Percentiles rank a stretch among this genome's conserved stretches.
Evolutionary conservation across 805 yeast genomes (phyloP).

Genomic region (Jamesozyma spencerorum): DNA sequence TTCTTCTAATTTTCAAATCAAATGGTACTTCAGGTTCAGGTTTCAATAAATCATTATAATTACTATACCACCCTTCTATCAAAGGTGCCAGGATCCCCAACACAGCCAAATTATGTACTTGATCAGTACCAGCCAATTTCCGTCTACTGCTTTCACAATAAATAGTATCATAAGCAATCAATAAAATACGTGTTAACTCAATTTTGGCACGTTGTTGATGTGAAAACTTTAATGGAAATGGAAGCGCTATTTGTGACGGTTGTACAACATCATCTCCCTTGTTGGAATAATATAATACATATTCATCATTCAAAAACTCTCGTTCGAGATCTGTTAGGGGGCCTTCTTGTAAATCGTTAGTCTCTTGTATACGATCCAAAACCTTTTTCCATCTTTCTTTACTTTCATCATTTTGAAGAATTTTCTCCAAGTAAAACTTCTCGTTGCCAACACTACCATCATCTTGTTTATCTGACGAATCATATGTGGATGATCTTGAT

Average conservation of each 20-base stretch:
- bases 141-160: slow-evolving; percentile 55
- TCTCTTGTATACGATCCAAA: slow-evolving; percentile 9
- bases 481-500: not conserved
- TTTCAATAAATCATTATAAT: slow-evolving; percentile 46
- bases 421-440: slow-evolving; percentile 24
- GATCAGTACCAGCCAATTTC: slow-evolving; percentile 34
- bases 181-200: slow-evolving; percentile 67
- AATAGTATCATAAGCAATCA: slow-evolving; percentile 74
- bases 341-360: slow-evolving; percentile 5
- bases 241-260: slow-evolving; percentile 6
- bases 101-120: slow-evolving; percentile 60
- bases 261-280: slow-evolving; percentile 6
- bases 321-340: slow-evolving; percentile 18
- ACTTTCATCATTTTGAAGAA: slow-evolving; percentile 17
- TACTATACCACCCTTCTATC: slow-evolving; percentile 67
- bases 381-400: slow-evolving; percentile 21
- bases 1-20: slow-evolving; percentile 17
- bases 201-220: slow-evolving; percentile 63
- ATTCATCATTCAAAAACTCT: slow-evolving; percentile 30
- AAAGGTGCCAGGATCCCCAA: slow-evolving; percentile 67
- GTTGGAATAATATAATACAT: slow-evolving; percentile 20
- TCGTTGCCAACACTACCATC: slow-evolving; percentile 28
- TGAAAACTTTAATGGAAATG: slow-evolving; percentile 43
- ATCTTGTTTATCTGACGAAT: slow-evolving; percentile 30
- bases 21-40: slow-evolving; percentile 35